Evolutionary conservation across 2,329 filamentous ascomycete genomes (phyloP).

Genomic region (Alternaria hordeiaustralica): DNA sequence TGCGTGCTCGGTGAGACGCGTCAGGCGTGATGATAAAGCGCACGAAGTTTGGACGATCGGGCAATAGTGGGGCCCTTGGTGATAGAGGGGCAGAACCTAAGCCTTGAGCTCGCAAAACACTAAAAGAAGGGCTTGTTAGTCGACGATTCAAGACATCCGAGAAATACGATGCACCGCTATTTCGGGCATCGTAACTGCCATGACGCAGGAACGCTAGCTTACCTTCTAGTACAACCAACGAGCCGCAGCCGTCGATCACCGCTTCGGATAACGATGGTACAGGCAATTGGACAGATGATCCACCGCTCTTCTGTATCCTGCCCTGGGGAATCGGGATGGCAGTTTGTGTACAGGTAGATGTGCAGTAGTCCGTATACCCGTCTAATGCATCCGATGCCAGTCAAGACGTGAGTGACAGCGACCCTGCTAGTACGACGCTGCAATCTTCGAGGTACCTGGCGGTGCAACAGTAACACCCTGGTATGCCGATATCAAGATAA

Average conservation of each 20-base stretch:
- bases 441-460: constrained; percentile 17
- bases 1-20: constrained; percentile 16
- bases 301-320: constrained; percentile 33
- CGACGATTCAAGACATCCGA: background rate
- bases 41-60: constrained; percentile 8
- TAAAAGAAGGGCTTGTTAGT: background rate
- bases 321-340: constrained; percentile 8
- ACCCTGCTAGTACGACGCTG: constrained; percentile 20
- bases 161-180: constrained; percentile 6
- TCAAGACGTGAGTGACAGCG: background rate
- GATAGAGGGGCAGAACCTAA: constrained; percentile 7
- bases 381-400: constrained; percentile 2
- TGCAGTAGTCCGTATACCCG: constrained; percentile 1
- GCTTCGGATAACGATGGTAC: constrained; percentile 12
- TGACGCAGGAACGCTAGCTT: constrained; percentile 4
- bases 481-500: constrained; percentile 5
- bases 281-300: constrained; percentile 41
- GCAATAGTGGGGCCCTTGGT: constrained; percentile 6
- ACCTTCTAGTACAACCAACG: constrained; percentile 3
- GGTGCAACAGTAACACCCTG: constrained; percentile 15
- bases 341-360: background rate
- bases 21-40: constrained; percentile 12
- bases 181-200: background rate
- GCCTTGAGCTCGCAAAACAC: background rate
- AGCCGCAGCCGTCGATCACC: constrained; percentile 5